phyloP scores from a whole-genome alignment of 75 land plant species.

The Picea glauca region DNA sequence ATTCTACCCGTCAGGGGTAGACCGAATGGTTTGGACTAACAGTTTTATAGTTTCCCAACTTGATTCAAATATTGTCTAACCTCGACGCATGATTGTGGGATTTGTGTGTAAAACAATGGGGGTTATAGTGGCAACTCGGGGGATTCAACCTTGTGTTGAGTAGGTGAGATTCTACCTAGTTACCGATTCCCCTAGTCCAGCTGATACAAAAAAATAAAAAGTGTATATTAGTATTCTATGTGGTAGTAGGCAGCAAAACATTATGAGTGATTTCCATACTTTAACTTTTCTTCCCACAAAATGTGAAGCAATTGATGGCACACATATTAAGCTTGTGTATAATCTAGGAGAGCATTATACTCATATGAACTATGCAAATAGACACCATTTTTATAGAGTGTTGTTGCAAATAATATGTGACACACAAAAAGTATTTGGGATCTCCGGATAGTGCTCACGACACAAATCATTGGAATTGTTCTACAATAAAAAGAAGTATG shows the following conservation, averaged over 20 bases:
- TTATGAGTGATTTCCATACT: background rate
- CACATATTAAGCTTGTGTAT: background rate
- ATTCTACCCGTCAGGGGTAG: too few relatives aligned
- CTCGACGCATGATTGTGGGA: too few relatives aligned
- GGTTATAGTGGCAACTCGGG: too few relatives aligned
- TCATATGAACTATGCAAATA: background rate
- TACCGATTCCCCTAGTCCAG: too few relatives aligned
- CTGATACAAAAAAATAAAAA: too few relatives aligned
- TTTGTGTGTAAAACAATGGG: too few relatives aligned
- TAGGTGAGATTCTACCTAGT: too few relatives aligned
- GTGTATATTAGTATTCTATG: background rate
- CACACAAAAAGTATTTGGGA: constrained; percentile 25
- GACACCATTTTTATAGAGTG: constrained; percentile 8
- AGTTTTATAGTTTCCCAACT: too few relatives aligned
- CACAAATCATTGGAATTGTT: constrained; percentile 11
- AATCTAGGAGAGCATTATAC: background rate
- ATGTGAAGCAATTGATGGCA: background rate
- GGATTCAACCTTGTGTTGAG: too few relatives aligned
- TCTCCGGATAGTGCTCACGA: constrained; percentile 17
- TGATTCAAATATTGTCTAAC: too few relatives aligned
- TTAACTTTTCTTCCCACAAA: background rate
- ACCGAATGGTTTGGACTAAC: too few relatives aligned
- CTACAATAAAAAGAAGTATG: constrained; percentile 4
- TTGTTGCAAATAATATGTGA: constrained; percentile 27
- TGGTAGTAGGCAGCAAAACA: background rate